Evolutionary conservation across 176 grass and related monocot species (phyloP).

Genomic region (Cenchrus americanus): DNA sequence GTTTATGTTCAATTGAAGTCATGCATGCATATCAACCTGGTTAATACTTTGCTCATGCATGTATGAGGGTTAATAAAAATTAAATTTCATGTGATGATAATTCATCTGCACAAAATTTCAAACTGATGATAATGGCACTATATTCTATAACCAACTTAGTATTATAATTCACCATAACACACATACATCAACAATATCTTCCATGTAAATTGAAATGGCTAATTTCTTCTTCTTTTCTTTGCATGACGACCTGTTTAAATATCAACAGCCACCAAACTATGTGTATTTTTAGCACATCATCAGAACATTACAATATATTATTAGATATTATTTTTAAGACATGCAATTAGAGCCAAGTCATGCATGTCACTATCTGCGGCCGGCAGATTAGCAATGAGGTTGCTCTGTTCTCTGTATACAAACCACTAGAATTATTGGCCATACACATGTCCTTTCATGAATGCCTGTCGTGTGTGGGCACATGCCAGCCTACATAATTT

Average conservation of each 20-base stretch:
- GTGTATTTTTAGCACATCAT: not conserved
- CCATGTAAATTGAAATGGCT: not conserved
- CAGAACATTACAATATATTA: not conserved
- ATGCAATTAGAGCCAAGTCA: not conserved
- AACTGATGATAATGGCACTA: not conserved
- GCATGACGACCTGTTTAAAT: not conserved
- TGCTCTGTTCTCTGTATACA: not conserved
- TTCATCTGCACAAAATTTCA: not conserved
- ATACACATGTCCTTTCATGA: not conserved
- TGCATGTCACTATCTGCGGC: not conserved
- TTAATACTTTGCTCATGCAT: not conserved
- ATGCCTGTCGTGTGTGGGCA: not conserved
- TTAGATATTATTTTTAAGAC: not conserved
- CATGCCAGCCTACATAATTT: not conserved
- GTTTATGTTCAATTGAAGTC: not conserved
- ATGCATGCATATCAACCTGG: not conserved
- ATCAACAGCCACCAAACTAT: not conserved
- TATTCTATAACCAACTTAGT: not conserved
- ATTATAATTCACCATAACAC: not conserved
- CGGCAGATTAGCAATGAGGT: not conserved
- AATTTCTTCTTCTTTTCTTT: slow-evolving; percentile 2
- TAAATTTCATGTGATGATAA: not conserved
- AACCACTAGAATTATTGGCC: not conserved
- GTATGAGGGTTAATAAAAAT: not conserved
- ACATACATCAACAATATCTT: not conserved